Base-by-base conservation (phyloP, 2,329 filamentous ascomycete genomes). In the Claviceps maximensis region DNA sequence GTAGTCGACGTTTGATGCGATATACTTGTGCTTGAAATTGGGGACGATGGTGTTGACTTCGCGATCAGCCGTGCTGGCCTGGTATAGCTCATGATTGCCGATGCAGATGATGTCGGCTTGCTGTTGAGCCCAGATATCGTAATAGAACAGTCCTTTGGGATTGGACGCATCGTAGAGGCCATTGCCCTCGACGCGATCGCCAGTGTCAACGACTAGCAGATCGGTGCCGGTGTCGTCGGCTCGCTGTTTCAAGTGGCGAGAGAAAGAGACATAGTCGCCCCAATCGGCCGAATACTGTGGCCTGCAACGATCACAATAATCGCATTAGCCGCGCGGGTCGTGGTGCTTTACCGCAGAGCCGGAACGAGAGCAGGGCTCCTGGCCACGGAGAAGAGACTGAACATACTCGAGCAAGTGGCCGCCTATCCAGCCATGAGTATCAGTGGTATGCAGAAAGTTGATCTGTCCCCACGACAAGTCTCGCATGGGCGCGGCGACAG, bases 221-320 rank as follows among this genome's bases (percentile, higher is more conserved):
- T 98, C 93, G 29, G 80, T 80, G 46, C 89, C 89, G 51, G 84
- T 76, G 1, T 82, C 78, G 63, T 96, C 87, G 53, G 89, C 89
- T 63, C 80, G 83, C 59, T 82, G 77, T 53, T 81, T 85, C 75
- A 98, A 81, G 64, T 91, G 89, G 38, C 84, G 75, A 36, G 89
- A 82, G 65, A 98, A 96, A 7, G 91, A 96, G 61, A 97, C 79
- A 69, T 97, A 98, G 70, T 98, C 93, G 54, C 93, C 93, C 89
- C 93, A 97, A 68, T 98, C 93, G 47, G 89, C 91, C 7, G 88
- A 90, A 69, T 94, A 98, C 55, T 93, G 91, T 2, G 89, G 77
- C 71, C 86, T 89, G 57, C 44, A 15, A 17, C 9, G 7, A 25
- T n/a, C 15, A 8, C n/a, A n/a, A n/a, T n/a, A n/a, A 51, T 47